These are phyloP conservation scores for Smittium culicis DNA, from an alignment of 371 early-diverging fungal species.

Conservation along the genomic window DNA sequence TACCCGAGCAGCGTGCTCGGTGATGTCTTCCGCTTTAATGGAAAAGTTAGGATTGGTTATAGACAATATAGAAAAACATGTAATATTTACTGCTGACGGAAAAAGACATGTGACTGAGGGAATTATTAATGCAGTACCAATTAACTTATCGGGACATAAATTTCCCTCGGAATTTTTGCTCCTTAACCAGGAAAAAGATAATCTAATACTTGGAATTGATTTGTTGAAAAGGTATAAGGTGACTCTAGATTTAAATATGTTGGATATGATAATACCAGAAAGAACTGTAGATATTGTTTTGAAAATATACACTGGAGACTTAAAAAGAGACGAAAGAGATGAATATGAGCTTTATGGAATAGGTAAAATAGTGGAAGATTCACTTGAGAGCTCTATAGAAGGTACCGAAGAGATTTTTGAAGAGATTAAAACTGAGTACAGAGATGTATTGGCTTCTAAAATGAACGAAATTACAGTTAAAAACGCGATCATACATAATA, in stretches of 20 bases:
- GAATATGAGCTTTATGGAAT: no score
- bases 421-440: no score
- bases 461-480: neutral
- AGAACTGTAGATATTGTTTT: no score
- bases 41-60: neutral
- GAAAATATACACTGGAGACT: no score
- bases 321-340: no score
- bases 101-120: neutral
- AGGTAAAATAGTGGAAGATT: no score
- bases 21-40: neutral
- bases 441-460: neutral
- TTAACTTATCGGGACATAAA: neutral
- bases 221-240: no score
- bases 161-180: neutral
- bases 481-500: neutral
- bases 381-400: no score
- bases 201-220: no score
- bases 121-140: neutral
- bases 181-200: neutral
- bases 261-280: no score
- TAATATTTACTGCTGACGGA: slow-evolving; percentile 2
- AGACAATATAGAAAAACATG: neutral
- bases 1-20: slow-evolving; percentile 9
- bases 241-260: no score
- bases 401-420: no score